Evolutionary conservation across 2,329 filamentous ascomycete genomes (phyloP).

Genomic region (Alternaria alternata): DNA sequence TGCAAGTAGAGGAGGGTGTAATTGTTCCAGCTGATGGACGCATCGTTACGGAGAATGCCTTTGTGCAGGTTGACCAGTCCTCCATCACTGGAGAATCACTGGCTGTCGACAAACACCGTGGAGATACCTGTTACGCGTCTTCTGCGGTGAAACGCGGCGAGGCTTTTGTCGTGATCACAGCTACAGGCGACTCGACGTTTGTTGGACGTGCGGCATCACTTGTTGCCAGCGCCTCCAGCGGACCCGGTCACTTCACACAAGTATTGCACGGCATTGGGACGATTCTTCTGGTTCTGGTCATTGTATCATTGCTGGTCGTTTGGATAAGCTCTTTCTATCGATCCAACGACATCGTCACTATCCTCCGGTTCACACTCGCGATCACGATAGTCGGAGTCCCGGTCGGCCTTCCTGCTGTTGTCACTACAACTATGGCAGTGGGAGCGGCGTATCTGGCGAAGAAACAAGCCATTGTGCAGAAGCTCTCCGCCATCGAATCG

Average conservation of each 20-base stretch:
- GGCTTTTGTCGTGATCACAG: conserved; percentile 81
- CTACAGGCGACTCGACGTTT: conserved; percentile 89
- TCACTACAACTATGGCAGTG: conserved; percentile 94
- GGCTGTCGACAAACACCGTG: conserved; percentile 85
- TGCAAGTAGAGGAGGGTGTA: conserved; percentile 89
- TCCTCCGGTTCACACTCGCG: conserved; percentile 84
- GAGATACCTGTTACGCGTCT: conserved; percentile 83
- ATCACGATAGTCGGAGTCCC: conserved; percentile 93
- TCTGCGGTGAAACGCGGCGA: conserved; percentile 91
- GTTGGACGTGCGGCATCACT: conserved; percentile 88
- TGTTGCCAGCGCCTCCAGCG: conserved; percentile 77
- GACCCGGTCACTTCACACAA: conserved; percentile 87
- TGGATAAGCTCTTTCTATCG: conserved; percentile 91
- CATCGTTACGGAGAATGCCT: conserved; percentile 82
- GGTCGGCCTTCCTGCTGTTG: conserved; percentile 90
- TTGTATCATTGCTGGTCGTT: conserved; percentile 80
- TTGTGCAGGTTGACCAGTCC: conserved; percentile 91
- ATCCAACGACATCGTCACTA: conserved; percentile 78
- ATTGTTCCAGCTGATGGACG: conserved; percentile 90
- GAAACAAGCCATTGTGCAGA: conserved; percentile 93
- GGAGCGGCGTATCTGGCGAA: conserved; percentile 90
- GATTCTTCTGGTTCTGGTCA: conserved; percentile 79
- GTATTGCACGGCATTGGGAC: conserved; percentile 88
- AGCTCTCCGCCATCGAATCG: conserved; percentile 90
- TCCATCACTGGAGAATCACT: conserved; percentile 92